Evolutionary conservation across 306 rosid genomes (phyloP), one percentile per base, ranked within the genome.

Genomic region (Arachis hypogaea): DNA sequence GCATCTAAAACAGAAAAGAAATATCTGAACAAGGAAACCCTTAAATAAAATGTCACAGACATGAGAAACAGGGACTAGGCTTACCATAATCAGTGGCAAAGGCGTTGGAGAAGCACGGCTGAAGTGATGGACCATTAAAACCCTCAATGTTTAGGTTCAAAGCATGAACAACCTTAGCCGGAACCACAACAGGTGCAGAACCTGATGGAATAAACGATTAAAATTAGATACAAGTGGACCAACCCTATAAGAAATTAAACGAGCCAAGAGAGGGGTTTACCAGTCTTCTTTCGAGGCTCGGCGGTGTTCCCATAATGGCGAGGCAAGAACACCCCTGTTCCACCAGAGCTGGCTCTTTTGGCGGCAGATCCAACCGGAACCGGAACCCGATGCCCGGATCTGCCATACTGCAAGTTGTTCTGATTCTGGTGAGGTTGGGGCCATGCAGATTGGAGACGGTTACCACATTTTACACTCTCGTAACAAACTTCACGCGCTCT

Each of bases 251-350:
- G 11, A 3, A 33, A 18, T 7, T 16, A 14, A 3, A 2, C 54
- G 30, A 30, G 0, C 2, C 0, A 6, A 22, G 9, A 62, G 4
- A 3, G 64, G 40, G 1, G 11, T 9, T 40, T 66, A 93, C 97
- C 85, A 44, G 82, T 45, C 77, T 77, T 89, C 72, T 85, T 86
- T 45, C 85, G 89, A 50, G 86, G 46, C 9, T 89, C 90, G 0
- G 84, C 57, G 4, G 90, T 82, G 16, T 68, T 73, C 1, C 63
- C 72, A 16, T 93, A 86, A 9, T 82, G 83, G 22, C 98, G 97
- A 69, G 98, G 98, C 64, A 93, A 54, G 81, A 93, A 93, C 1
- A 93, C 98, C 1, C 98, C 98, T 2, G 98, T 93, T 28, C 98
- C 97, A 30, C 82, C 84, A 14, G 77, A 85, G 2, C 73, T 33